Evolutionary conservation across 2,329 filamentous ascomycete species (phyloP).

Genomic region (Mycosphaerella arachidis): DNA sequence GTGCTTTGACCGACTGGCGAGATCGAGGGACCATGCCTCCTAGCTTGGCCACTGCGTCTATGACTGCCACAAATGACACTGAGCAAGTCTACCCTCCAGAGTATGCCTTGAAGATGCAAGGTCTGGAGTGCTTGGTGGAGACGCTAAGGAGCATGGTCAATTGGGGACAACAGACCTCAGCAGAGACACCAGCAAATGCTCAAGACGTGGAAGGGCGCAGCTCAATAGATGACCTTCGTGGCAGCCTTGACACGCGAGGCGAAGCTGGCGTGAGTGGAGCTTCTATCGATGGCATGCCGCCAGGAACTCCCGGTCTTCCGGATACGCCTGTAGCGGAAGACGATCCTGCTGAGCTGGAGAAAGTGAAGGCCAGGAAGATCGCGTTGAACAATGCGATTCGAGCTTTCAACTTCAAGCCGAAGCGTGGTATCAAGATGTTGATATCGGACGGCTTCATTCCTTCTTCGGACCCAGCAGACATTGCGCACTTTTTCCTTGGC

Average conservation of each 20-base stretch:
- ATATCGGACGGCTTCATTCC: slow-evolving; percentile 82
- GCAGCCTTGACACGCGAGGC: slow-evolving; percentile 68
- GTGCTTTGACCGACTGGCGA: slow-evolving; percentile 67
- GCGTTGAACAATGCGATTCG: slow-evolving; percentile 82
- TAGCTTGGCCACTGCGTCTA: slow-evolving; percentile 73
- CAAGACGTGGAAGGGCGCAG: slow-evolving; percentile 43
- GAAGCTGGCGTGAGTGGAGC: slow-evolving; percentile 41
- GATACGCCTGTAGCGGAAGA: slow-evolving; percentile 60
- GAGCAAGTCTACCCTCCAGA: slow-evolving; percentile 78
- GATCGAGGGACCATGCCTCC: slow-evolving; percentile 79
- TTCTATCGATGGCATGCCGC: slow-evolving; percentile 11
- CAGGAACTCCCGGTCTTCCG: slow-evolving; percentile 45
- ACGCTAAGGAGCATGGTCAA: slow-evolving; percentile 84
- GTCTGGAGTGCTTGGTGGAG: slow-evolving; percentile 82
- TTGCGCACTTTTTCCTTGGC: slow-evolving; percentile 74
- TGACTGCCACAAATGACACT: slow-evolving; percentile 45
- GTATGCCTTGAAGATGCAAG: slow-evolving; percentile 84
- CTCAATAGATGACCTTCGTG: slow-evolving; percentile 58
- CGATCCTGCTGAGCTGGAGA: slow-evolving; percentile 90
- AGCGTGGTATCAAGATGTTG: slow-evolving; percentile 81
- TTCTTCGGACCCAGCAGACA: slow-evolving; percentile 71
- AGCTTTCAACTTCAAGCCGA: slow-evolving; percentile 97
- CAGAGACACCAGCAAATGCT: slow-evolving; percentile 43
- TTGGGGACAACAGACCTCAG: slow-evolving; percentile 73
- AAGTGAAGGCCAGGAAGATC: slow-evolving; percentile 88